phyloP scores from a whole-genome alignment of 805 yeast species.

The Candida verbasci region DNA sequence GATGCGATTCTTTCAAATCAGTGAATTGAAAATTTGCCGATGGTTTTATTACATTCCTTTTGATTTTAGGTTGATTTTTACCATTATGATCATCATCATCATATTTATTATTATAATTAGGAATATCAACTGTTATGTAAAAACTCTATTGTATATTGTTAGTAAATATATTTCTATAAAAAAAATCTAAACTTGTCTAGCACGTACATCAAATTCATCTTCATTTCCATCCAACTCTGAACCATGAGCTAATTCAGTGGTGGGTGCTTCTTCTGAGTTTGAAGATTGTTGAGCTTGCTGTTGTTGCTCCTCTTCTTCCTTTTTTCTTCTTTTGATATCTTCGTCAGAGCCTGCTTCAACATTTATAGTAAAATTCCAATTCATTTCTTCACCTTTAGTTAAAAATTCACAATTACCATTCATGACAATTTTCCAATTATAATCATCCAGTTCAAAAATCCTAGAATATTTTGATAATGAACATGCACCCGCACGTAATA shows the following conservation, averaged over 20 bases:
- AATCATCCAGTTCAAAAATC: conserved; percentile 14
- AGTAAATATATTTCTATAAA: conserved; percentile 14
- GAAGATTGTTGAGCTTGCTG: conserved; percentile 2
- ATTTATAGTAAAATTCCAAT: conserved; percentile 76
- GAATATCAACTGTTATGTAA: conserved; percentile 31
- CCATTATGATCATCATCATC: conserved; percentile 4
- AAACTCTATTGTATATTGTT: conserved; percentile 21
- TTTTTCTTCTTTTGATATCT: conserved; percentile 59
- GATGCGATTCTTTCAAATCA: conserved; percentile 25
- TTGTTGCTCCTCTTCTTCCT: conserved; percentile 9
- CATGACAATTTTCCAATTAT: conserved; percentile 55
- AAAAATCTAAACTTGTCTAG: conserved; percentile 1
- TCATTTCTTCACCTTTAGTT: conserved; percentile 82
- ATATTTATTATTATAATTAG: conserved; percentile 12
- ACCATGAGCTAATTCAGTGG: conserved; percentile 14
- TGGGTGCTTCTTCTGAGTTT: conserved; percentile 13
- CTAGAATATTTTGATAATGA: conserved; percentile 61
- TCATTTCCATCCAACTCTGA: conserved; percentile 10
- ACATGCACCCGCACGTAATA: conserved; percentile 75
- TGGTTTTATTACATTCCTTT: conserved; percentile 30
- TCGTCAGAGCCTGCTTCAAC: conserved; percentile 90
- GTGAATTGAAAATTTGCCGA: conserved; percentile 39
- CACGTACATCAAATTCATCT: conserved; percentile 21
- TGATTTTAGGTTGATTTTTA: conserved; percentile 7
- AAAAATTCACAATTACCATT: conserved; percentile 76